Evolutionary conservation across 805 yeast species (phyloP), one percentile per base, ranked within the genome.

Genomic region (Martiniozyma abietophila): DNA sequence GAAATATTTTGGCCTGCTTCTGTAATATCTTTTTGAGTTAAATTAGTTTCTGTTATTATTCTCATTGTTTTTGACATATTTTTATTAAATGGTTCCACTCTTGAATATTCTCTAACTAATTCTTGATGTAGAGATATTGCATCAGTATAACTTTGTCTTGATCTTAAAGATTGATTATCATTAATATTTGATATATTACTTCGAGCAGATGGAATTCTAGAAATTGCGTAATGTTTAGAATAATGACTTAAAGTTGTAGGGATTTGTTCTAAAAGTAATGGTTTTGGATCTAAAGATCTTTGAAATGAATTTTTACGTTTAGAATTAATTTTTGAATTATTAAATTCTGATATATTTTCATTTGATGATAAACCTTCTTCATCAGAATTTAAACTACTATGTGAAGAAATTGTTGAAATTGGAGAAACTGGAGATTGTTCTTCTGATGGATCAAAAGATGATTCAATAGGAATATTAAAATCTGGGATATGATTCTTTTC

Each of bases 31-130:
- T n/a, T 19, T 6, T 22, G 24, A 7, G 22, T 12, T 11, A 57
- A 31, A 29, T 55, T 57, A n/a, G 56, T 51, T 34, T 59, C 62
- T 2, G 62, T 59, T 29, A 54, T 43, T 24, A 57, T 55, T 24
- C 51, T 52, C 44, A 53, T 43, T 2, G 43, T 25, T 8, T 56
- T 48, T 2, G 61, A 39, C 23, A 46, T 43, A 25, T 50, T 44
- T 30, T 46, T 43, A 38, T 60, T 58, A 38, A 40, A 56, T 3
- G 58, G 57, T 30, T 59, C 62, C 5, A 41, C 46, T 11, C 53
- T 50, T 8, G 64, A 58, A 34, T 56, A 58, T 38, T 60, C 64
- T 32, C 56, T 43, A 12, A 58, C 49, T 24, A 58, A 32, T 19
- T 53, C 58, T 22, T 50, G 45, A 9, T 49, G 48, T n/a, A 53